These are phyloP conservation scores for Diaporthe aspalathi DNA, from an alignment of 2,329 filamentous ascomycete species.

Conservation along the genomic window DNA sequence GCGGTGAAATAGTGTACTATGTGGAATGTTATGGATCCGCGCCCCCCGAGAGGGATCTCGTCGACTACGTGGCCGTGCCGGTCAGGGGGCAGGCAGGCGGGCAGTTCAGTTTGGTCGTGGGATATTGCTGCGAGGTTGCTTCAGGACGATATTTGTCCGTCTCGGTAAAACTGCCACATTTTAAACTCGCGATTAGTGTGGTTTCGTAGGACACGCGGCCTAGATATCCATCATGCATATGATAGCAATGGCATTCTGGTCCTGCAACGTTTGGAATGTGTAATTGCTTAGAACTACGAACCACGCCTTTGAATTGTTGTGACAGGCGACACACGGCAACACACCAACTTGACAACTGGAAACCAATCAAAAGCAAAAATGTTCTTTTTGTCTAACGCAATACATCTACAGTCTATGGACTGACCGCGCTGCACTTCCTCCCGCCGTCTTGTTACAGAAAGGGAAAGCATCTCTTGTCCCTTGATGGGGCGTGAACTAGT, in stretches of 20 bases:
- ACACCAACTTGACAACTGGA: neutral
- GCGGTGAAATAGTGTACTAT: too few species aligned
- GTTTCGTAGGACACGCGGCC: too few species aligned
- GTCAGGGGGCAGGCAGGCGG: too few species aligned
- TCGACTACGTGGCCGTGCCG: too few species aligned
- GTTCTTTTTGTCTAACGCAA: constrained; percentile 1
- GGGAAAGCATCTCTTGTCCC: neutral
- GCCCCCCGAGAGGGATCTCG: too few species aligned
- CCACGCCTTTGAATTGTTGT: neutral
- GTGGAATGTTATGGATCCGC: too few species aligned
- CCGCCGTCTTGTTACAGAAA: neutral
- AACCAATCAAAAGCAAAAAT: neutral
- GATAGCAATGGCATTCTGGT: too few species aligned
- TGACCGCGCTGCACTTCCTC: neutral
- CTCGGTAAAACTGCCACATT: too few species aligned
- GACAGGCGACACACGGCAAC: neutral
- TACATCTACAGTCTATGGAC: constrained; percentile 9
- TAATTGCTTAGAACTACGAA: too few species aligned
- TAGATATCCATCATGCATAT: too few species aligned
- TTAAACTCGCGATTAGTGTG: too few species aligned
- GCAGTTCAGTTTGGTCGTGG: neutral
- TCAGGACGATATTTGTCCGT: neutral
- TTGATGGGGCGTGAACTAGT: neutral
- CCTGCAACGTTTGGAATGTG: too few species aligned
- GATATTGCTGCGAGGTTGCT: neutral